Evolutionary conservation across 2,329 filamentous ascomycete genomes (phyloP), one percentile per base, ranked within the genome.

Genomic region (Colletotrichum shisoi): DNA sequence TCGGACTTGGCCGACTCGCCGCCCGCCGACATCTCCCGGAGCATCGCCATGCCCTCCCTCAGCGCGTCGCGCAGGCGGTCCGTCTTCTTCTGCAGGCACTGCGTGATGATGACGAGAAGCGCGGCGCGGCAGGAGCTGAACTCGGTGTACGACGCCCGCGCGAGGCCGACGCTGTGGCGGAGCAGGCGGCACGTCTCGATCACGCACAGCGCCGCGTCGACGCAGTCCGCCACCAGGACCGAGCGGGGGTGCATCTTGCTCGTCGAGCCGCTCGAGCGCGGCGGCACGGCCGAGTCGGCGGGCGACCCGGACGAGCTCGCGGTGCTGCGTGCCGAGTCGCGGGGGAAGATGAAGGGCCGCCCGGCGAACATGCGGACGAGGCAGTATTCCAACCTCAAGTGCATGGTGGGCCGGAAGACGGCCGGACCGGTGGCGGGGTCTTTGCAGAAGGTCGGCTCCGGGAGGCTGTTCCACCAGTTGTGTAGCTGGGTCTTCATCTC

Each of bases 91-190:
- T 76, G 76, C 44, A 79, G 71, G 51, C 77, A 79, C 54, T 79
- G 78, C 2, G 78, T 78, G 39, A 79, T 78, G 52, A 80, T 75
- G 34, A 85, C 83, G 3, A 86, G 76, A 6, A 86, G 75, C 9
- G 84, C 83, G 11, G 83, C 83, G 48, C 84, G 83, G 57, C 83
- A 85, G 3, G 84, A 82, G 71, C 82, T 84, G 71, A 85, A 86
- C 69, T 86, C 84, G 3, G 83, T 85, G 70, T 85, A 86, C 0
- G 83, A 85, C 3, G 83, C 82, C 37, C 83, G 80, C 6, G 84
- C 83, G 59, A 86, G 81, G 17, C 84, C 84, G 15, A 82, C 80
- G n/a, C 80, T 82, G 51, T 80, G 80, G 45, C 81, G 79, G 4
- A 86, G 78, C 4, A 81, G 75, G 46, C 80, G 80, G 68, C 83